Base-by-base conservation (phyloP, 768 basidiomycete genomes). In the Podaxis sp. region DNA sequence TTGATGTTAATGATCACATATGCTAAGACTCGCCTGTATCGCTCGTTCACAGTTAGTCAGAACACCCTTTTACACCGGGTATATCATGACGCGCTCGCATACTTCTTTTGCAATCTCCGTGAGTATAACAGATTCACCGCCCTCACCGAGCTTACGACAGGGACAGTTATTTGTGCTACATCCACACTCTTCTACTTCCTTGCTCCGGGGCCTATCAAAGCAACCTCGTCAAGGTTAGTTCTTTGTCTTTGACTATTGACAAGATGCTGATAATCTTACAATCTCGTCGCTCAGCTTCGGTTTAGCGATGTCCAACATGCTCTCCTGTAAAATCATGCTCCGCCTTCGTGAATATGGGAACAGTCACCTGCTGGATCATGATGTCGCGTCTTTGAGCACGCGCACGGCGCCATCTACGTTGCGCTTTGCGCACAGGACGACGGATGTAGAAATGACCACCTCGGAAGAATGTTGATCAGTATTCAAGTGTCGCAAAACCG, bases 321-420 rank as follows among this genome's bases (percentile, higher is more conserved):
- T 59, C 7, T 59, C 58, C 4, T 59, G 58, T 33, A 59, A 51
- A 24, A 30, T 59, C 33, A 59, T 59, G 49, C 58, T 59, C 33
- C 48, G 37, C 50, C 58, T 59, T 36, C 58, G 58, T 11, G 58
- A 51, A 17, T 36, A 38, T 28, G 58, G 58, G 26, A 59, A 59
- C 46, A 59, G 58, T 26, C 37, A 50, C 13, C 12, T 51, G 3
- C 36, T 60, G 15, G 41, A 60, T 11, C 49, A 51, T 10, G 58
- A 60, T 38, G 40, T 50, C 8, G 15, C 17, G 11, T 26, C 13
- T 15, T 11, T 28, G 13, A 10, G 24, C 41, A 3, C 22, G 2
- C 11, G 6, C 48, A 52, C 17, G 33, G 13, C 6, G 8, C 22
- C 30, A 38, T 60, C 49, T 3, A 38, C 58, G 5, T 38, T 60